Percentiles rank a stretch among this genome's conserved stretches.
These are phyloP conservation scores for Aspergillus asperescens DNA, from an alignment of 495 filamentous ascomycete species.

Conservation along the genomic window DNA sequence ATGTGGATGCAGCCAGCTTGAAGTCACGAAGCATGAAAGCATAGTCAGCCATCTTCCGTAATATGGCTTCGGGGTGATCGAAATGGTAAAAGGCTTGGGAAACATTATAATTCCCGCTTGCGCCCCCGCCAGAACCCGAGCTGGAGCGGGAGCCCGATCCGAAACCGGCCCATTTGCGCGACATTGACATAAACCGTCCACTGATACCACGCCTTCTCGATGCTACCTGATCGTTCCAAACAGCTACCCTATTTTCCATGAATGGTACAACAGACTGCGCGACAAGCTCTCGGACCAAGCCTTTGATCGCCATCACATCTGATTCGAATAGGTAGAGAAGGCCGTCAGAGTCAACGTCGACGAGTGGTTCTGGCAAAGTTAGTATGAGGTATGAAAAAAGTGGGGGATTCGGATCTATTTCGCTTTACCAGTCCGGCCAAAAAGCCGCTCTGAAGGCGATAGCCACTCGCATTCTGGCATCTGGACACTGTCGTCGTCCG, in stretches of 20 bases:
- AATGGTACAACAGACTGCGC: constrained; percentile 87
- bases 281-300: constrained; percentile 86
- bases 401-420: no score
- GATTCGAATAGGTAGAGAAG: constrained; percentile 84
- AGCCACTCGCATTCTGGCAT: constrained; percentile 82
- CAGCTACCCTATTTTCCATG: constrained; percentile 85
- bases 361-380: constrained; percentile 35
- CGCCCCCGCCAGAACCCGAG: constrained; percentile 34
- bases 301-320: constrained; percentile 77
- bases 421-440: constrained; percentile 53
- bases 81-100: constrained; percentile 74
- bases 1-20: constrained; percentile 85
- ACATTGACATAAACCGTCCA: constrained; percentile 87
- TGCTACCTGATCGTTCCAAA: constrained; percentile 98
- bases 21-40: constrained; percentile 94
- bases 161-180: constrained; percentile 79
- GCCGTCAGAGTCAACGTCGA: constrained; percentile 60
- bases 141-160: constrained; percentile 52
- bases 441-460: constrained; percentile 78
- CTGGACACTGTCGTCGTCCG: constrained; percentile 85
- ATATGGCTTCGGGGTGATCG: constrained; percentile 76
- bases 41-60: constrained; percentile 92
- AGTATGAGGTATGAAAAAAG: constrained; percentile 7
- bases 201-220: constrained; percentile 79
- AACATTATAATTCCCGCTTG: constrained; percentile 68